Evolutionary conservation across 1,139 yeast genomes (phyloP).

Genomic region (Yamadazyma dendronema): DNA sequence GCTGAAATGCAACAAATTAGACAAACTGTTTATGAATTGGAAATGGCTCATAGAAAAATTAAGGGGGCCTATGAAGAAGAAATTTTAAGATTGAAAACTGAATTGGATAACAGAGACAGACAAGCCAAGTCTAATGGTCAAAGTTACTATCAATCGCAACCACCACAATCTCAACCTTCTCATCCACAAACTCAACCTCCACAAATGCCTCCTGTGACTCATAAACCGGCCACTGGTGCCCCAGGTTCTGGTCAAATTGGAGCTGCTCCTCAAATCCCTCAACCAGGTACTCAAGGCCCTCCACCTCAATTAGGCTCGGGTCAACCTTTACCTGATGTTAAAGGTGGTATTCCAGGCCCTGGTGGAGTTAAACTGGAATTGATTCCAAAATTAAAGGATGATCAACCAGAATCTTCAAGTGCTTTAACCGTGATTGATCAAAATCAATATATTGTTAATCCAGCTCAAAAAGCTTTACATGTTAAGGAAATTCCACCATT

Average conservation of each 20-base stretch:
- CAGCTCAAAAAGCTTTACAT: slow-evolving; percentile 50
- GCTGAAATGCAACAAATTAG: slow-evolving; percentile 94
- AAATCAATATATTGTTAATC: slow-evolving; percentile 44
- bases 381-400: slow-evolving; percentile 11
- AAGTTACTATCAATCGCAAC: slow-evolving; percentile 19
- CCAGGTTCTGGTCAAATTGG: too few species aligned
- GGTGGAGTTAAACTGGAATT: slow-evolving; percentile 7
- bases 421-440: slow-evolving; percentile 41
- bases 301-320: slow-evolving; percentile 8
- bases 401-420: slow-evolving; percentile 29
- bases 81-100: slow-evolving; percentile 79
- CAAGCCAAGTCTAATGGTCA: slow-evolving; percentile 29
- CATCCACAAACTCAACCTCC: slow-evolving; percentile 18
- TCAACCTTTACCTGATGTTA: slow-evolving; percentile 10
- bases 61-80: slow-evolving; percentile 96
- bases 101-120: slow-evolving; percentile 72
- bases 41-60: slow-evolving; percentile 90
- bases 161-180: slow-evolving; percentile 5
- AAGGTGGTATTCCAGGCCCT: not conserved
- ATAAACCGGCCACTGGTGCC: slow-evolving; percentile 7
- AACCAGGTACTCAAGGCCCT: slow-evolving; percentile 10
- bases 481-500: slow-evolving; percentile 79
- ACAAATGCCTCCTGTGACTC: slow-evolving; percentile 21
- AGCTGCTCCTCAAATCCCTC: slow-evolving; percentile 8
- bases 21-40: slow-evolving; percentile 90